Conservation (phyloP, 192 early-diverging fungal genomes). For the Coemansia sp. region DNA sequence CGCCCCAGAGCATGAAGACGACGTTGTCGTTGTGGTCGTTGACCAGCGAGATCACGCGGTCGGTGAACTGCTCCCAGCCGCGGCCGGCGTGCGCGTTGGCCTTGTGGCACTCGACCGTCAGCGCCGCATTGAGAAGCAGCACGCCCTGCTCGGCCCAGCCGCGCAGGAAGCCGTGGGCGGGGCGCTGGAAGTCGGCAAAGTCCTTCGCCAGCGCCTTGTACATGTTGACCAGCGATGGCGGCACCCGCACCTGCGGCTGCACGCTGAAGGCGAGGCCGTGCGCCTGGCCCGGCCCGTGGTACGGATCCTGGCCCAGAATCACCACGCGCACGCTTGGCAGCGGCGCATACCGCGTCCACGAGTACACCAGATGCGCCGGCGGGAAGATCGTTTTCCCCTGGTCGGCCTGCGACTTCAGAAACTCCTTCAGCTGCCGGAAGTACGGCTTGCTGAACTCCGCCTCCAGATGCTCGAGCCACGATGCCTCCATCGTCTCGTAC, state of each 20-base stretch:
- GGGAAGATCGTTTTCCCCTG: constrained; percentile 70
- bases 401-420: constrained; percentile 60
- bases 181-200: constrained; percentile 67
- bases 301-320: constrained; percentile 88
- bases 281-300: constrained; percentile 77
- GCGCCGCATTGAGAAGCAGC: constrained; percentile 81
- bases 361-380: constrained; percentile 71
- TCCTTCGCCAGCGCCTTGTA: constrained; percentile 77
- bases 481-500: constrained; percentile 66
- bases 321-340: constrained; percentile 75
- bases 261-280: constrained; percentile 95
- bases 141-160: constrained; percentile 86
- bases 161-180: constrained; percentile 77
- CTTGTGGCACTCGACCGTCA: constrained; percentile 79
- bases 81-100: constrained; percentile 77
- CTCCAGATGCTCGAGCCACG: constrained; percentile 67
- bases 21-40: constrained; percentile 61
- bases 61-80: constrained; percentile 90
- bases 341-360: constrained; percentile 76
- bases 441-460: constrained; percentile 63
- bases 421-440: constrained; percentile 65
- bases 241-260: constrained; percentile 65
- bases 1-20: constrained; percentile 96
- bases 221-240: constrained; percentile 92
- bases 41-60: constrained; percentile 75